Conservation (phyloP, 345 rosid species). For the Syzygium aqueum region DNA sequence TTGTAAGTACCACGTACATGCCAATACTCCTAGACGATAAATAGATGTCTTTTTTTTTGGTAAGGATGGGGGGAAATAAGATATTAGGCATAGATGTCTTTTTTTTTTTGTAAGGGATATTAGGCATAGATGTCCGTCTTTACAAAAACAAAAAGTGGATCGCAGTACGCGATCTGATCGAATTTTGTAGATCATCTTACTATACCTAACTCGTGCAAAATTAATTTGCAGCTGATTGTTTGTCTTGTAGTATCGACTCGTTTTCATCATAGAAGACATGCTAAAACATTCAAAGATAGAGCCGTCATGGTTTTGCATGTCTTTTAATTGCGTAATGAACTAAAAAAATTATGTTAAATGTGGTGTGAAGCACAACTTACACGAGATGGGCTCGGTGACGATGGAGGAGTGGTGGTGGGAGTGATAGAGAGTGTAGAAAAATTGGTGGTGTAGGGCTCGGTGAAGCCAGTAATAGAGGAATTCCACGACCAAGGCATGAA, state of each 20-base stretch:
- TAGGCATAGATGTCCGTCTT: background rate
- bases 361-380: constrained; percentile 11
- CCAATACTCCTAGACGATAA: background rate
- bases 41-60: background rate
- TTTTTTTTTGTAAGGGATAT: too few relatives aligned
- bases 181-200: background rate
- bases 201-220: background rate
- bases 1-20: background rate
- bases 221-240: background rate
- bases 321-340: background rate
- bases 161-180: background rate
- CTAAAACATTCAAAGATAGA: background rate
- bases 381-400: constrained; percentile 56
- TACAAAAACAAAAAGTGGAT: background rate
- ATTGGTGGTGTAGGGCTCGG: constrained; percentile 68
- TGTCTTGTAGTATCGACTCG: background rate
- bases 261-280: background rate
- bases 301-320: background rate
- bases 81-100: background rate
- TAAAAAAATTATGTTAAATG: background rate
- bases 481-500: constrained; percentile 59
- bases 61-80: too few relatives aligned
- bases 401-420: constrained; percentile 80
- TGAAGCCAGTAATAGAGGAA: constrained; percentile 74
- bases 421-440: constrained; percentile 67